Evolutionary conservation across 2,329 filamentous ascomycete genomes (phyloP).

Genomic region (Balansia obtecta): DNA sequence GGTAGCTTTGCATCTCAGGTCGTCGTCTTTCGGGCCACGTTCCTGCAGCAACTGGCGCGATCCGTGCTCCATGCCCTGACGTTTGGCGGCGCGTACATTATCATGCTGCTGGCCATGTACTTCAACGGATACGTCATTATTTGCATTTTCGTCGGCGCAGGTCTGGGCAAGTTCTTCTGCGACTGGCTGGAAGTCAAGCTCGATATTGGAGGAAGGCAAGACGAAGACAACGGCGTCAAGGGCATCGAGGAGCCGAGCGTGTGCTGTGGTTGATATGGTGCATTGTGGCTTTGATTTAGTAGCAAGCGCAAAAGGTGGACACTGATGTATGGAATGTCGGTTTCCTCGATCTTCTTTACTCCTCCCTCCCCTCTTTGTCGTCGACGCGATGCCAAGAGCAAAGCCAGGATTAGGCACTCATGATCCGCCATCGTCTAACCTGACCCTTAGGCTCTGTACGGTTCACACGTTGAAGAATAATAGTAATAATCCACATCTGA

Average conservation of each 20-base stretch:
- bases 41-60: slow-evolving; percentile 52
- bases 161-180: slow-evolving; percentile 40
- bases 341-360: too few species aligned
- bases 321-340: background rate
- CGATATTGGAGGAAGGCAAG: slow-evolving; percentile 17
- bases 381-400: too few species aligned
- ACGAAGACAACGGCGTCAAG: slow-evolving; percentile 12
- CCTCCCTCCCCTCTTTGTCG: too few species aligned
- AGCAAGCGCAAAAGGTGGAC: too few species aligned
- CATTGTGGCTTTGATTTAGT: background rate
- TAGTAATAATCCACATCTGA: too few species aligned
- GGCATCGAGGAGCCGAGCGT: slow-evolving; percentile 34
- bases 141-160: slow-evolving; percentile 51
- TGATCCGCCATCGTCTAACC: too few species aligned
- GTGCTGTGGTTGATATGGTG: slow-evolving; percentile 27
- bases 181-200: slow-evolving; percentile 37
- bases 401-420: too few species aligned
- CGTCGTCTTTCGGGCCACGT: slow-evolving; percentile 37
- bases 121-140: slow-evolving; percentile 66
- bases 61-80: slow-evolving; percentile 56
- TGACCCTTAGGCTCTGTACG: too few species aligned
- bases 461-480: too few species aligned
- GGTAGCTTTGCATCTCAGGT: slow-evolving; percentile 11
- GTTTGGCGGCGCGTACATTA: slow-evolving; percentile 63
- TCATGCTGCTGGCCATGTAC: slow-evolving; percentile 58